Base-by-base conservation (phyloP, 768 basidiomycete species). In the Russula abietina region DNA sequence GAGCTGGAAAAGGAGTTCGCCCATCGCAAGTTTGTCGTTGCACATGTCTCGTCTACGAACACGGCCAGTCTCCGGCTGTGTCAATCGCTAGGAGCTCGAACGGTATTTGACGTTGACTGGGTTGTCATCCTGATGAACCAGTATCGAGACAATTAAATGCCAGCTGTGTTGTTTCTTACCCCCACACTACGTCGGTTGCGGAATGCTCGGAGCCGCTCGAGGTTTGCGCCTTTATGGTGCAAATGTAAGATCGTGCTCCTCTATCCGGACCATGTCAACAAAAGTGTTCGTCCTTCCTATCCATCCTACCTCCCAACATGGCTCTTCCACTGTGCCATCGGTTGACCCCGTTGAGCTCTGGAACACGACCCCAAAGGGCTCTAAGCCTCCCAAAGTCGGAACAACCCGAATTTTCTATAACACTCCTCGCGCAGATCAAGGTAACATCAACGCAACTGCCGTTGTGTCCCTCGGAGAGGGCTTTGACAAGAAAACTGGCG, bases 361-460 rank as follows among this genome's bases (percentile, higher is more conserved):
- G 87, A 58, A 72, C 0, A 78, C 79, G 12, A 77, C 81, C 1
- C 80, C 81, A 0, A 65, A 69, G 2, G 76, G 75, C 19, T 75
- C 69, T 32, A 70, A 72, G 61, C 75, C 78, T 30, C 78, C 86
- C 0, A 82, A 83, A 69, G 82, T 78, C 5, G 88, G 86, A 9
- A 84, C 85, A 0, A 81, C 85, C 1, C 81, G 85, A 55, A 76
- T 83, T 5, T 87, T 89, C 72, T 89, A 81, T 75, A 81, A 82
- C 59, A 79, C 77, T 3, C 82, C 83, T 3, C 61, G 69, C 26
- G 33, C 60, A 12, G 73, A 72, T 12, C 68, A 73, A 12, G 68
- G 66, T 14, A 43, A 22, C 10, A 24, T 22, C 33, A 77, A 77
- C 58, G 73, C 85, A 49, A 81, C 84, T 1, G 78, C 83, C 0